Conservation (phyloP, 1,139 yeast genomes). For the Hemisphaericaspora lyxosophila region DNA sequence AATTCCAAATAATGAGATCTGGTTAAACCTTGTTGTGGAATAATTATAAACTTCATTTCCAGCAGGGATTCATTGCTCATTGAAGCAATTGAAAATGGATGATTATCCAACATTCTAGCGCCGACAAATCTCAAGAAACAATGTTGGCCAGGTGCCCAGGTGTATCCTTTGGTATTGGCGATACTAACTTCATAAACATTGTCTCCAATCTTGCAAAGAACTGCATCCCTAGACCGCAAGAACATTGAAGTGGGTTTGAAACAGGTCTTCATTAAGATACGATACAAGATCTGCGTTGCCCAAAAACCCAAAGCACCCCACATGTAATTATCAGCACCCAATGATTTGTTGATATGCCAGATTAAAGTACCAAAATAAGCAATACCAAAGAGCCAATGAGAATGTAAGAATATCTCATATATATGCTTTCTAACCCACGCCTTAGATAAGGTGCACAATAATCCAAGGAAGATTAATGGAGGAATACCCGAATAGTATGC, state of each 20-base stretch:
- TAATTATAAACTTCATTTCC: conserved; percentile 47
- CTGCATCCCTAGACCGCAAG: conserved; percentile 48
- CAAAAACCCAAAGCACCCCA: conserved; percentile 60
- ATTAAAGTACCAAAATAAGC: conserved; percentile 53
- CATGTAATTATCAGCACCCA: conserved; percentile 48
- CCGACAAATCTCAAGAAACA: conserved; percentile 52
- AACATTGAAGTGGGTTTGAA: conserved; percentile 44
- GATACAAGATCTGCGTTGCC: conserved; percentile 51
- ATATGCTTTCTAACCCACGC: conserved; percentile 40
- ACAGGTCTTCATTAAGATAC: conserved; percentile 52
- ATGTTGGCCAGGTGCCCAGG: conserved; percentile 66
- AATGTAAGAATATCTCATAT: conserved; percentile 55
- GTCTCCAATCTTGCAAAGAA: conserved; percentile 29
- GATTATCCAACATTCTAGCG: conserved; percentile 50
- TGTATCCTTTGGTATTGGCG: conserved; percentile 34
- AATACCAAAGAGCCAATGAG: conserved; percentile 60
- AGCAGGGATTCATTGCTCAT: conserved; percentile 23
- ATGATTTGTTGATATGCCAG: conserved; percentile 45
- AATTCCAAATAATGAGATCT: conserved; percentile 26
- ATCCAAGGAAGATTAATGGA: conserved; percentile 46
- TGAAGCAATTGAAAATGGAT: conserved; percentile 61
- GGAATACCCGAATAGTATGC: conserved; percentile 35
- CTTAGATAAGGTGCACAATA: conserved; percentile 49
- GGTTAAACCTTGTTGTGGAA: conserved; percentile 56
- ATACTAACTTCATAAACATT: conserved; percentile 44